Conservation (phyloP, 139 green algal species). For the Chlorella vulgaris region DNA sequence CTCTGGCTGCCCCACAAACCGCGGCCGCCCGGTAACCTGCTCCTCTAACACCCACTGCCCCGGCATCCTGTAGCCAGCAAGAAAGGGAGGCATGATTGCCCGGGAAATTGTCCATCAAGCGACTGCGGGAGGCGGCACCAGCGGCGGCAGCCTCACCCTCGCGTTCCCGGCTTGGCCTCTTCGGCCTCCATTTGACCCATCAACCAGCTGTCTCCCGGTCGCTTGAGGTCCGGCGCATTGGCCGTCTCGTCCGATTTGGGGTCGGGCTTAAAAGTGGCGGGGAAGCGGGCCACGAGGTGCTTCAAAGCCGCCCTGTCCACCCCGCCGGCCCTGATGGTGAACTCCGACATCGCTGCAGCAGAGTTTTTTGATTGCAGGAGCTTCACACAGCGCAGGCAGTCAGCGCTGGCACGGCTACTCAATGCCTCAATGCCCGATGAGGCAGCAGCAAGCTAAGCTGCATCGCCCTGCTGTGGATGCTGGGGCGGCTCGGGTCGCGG, state of each 20-base stretch:
- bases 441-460: too few relatives aligned
- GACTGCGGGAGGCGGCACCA: background rate
- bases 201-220: background rate
- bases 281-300: background rate
- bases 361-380: too few relatives aligned
- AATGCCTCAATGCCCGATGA: too few relatives aligned
- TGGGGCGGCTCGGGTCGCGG: too few relatives aligned
- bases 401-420: too few relatives aligned
- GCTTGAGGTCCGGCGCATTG: background rate
- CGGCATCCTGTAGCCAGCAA: constrained; percentile 20
- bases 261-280: background rate
- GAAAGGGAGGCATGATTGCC: background rate
- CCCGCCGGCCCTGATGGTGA: background rate
- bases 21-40: constrained; percentile 21
- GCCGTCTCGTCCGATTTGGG: background rate
- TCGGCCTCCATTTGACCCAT: background rate
- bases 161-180: background rate
- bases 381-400: too few relatives aligned
- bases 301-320: background rate
- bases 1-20: constrained; percentile 32
- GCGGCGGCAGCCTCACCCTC: background rate
- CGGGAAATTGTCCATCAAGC: background rate
- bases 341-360: background rate
- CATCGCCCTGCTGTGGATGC: too few relatives aligned
- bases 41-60: constrained; percentile 32